These are phyloP conservation scores for Casuarina equisetifolia DNA, from an alignment of 306 rosid genomes.

Conservation along the genomic window DNA sequence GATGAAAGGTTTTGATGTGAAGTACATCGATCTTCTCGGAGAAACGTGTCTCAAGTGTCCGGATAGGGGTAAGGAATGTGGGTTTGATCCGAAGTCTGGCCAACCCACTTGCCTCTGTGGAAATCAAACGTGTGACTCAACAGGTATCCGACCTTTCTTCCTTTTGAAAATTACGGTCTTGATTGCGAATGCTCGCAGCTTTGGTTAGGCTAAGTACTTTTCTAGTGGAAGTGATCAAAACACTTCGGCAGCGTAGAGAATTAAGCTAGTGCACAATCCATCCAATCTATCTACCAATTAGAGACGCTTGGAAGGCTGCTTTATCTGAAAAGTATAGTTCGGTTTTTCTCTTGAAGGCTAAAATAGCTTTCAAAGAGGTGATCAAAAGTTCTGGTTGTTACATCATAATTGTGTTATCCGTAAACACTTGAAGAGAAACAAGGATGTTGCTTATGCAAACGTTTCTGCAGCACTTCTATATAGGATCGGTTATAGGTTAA, in stretches of 20 bases:
- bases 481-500: no score
- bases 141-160: conserved; percentile 40
- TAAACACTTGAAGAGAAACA: no score
- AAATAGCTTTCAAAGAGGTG: no score
- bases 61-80: conserved; percentile 40
- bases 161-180: background rate
- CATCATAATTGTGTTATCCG: no score
- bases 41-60: conserved; percentile 38
- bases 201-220: background rate
- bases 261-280: background rate
- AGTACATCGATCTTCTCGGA: conserved; percentile 29
- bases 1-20: conserved; percentile 59
- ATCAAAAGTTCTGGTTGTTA: no score
- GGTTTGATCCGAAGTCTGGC: conserved; percentile 38
- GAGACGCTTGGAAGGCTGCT: background rate
- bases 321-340: background rate
- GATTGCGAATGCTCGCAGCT: background rate
- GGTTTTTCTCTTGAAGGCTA: no score
- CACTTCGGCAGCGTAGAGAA: no score
- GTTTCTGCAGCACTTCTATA: no score
- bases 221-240: background rate
- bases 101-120: conserved; percentile 57
- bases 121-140: conserved; percentile 36
- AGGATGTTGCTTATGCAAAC: no score
- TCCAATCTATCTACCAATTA: rapidly evolving